A percentile compares a stretch with the other conserved stretches of the same genome.
Conservation (phyloP, 1,284 basidiomycete genomes). For the Volvariella surrecta region DNA sequence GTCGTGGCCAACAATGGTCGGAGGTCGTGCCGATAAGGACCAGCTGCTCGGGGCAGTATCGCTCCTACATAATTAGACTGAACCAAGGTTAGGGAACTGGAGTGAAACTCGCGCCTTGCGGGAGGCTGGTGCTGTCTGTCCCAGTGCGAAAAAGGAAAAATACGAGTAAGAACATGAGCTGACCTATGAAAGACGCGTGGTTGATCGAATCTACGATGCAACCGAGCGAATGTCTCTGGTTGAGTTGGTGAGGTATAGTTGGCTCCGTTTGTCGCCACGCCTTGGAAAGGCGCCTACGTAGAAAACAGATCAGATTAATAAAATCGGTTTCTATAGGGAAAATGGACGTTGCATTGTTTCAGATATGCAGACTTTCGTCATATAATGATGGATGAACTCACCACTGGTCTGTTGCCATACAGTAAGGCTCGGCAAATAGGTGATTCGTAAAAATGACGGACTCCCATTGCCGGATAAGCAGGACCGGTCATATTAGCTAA, state of each 20-base stretch:
- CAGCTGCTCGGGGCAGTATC: neutral
- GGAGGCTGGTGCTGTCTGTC: neutral
- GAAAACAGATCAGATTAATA: neutral
- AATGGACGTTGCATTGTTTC: too few species aligned
- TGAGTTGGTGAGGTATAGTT: too few species aligned
- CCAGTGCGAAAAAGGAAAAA: neutral
- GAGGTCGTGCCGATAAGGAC: neutral
- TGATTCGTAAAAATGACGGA: conserved; percentile 1
- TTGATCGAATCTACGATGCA: neutral
- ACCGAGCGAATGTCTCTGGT: neutral
- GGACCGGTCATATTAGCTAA: neutral
- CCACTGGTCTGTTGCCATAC: neutral
- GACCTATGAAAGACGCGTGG: conserved; percentile 1
- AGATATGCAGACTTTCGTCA: too few species aligned
- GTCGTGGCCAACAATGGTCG: neutral
- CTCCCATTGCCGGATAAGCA: neutral
- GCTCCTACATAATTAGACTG: neutral
- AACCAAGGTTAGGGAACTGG: neutral
- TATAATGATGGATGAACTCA: neutral
- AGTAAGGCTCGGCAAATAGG: conserved; percentile 1
- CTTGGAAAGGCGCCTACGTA: neutral
- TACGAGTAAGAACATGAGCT: neutral
- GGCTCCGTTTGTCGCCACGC: too few species aligned
- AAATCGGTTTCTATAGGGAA: neutral
- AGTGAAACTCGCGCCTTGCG: neutral